These are phyloP conservation scores for Hibiscus mutabilis DNA, from an alignment of 345 rosid genomes.

Conservation along the genomic window DNA sequence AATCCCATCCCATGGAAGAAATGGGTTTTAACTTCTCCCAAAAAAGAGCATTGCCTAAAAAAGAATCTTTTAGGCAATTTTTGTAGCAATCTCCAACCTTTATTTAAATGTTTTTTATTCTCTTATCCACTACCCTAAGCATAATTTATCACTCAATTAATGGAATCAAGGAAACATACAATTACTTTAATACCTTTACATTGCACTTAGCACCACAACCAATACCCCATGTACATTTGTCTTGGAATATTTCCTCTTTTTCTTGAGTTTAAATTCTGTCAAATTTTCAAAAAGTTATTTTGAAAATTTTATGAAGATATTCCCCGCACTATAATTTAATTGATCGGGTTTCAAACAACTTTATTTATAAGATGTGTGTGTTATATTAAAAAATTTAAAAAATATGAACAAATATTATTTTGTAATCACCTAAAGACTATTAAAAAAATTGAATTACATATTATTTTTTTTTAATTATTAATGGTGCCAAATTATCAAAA, in stretches of 20 bases:
- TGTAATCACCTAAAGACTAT: no score
- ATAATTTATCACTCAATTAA: slow-evolving; percentile 25
- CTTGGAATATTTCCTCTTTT: slow-evolving; percentile 12
- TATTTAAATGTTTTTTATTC: slow-evolving; percentile 12
- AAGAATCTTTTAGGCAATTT: slow-evolving; percentile 11
- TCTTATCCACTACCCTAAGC: slow-evolving; percentile 16
- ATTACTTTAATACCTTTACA: neutral
- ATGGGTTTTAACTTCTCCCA: no score
- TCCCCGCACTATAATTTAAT: slow-evolving; percentile 6
- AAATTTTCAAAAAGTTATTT: neutral
- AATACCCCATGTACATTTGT: slow-evolving; percentile 9
- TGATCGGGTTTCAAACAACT: no score
- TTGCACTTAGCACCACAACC: slow-evolving; percentile 15
- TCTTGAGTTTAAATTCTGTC: slow-evolving; percentile 11
- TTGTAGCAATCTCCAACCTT: neutral
- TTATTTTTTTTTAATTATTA: no score
- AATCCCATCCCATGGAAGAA: no score
- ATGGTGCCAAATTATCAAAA: neutral
- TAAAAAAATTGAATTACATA: no score
- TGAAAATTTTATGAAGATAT: slow-evolving; percentile 7
- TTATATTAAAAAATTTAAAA: no score
- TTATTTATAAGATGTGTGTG: no score
- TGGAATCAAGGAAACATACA: slow-evolving; percentile 36
- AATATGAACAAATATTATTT: no score
- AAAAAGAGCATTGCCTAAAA: slow-evolving; percentile 17